phyloP scores from a whole-genome alignment of 352 stramenopile species.

The Pythium aphanidermatum region DNA sequence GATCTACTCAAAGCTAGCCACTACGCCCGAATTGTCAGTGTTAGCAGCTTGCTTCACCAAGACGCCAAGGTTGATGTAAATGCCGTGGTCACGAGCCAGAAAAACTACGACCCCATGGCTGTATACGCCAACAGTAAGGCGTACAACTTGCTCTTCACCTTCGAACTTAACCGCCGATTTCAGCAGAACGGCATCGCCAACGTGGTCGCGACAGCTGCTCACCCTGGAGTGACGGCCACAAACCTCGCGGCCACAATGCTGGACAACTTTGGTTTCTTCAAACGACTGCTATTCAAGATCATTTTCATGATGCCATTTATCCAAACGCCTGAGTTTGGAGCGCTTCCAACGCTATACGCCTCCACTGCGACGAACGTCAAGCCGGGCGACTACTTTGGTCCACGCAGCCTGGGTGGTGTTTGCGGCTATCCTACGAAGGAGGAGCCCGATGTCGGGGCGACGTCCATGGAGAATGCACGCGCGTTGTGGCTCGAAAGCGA shows the following conservation, averaged over 20 bases:
- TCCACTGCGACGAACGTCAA: conserved; percentile 25
- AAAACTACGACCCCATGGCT: conserved; percentile 5
- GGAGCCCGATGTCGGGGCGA: too few species aligned
- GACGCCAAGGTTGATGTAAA: conserved; percentile 5
- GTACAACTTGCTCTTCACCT: conserved; percentile 38
- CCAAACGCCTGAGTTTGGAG: conserved; percentile 34
- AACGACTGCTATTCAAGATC: conserved; percentile 22
- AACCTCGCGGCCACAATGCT: conserved; percentile 25
- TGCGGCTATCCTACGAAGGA: too few species aligned
- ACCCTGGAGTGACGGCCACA: conserved; percentile 31
- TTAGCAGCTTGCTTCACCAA: not conserved
- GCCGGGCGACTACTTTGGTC: conserved; percentile 29
- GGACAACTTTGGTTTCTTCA: conserved; percentile 20
- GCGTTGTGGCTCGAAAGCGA: too few species aligned
- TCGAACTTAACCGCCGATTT: conserved; percentile 31
- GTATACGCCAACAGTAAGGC: conserved; percentile 38
- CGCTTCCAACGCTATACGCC: conserved; percentile 33
- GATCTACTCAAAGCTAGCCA: too few species aligned
- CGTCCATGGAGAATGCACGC: too few species aligned
- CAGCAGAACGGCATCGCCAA: conserved; percentile 12
- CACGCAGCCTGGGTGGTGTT: too few species aligned
- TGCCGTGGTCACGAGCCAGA: conserved; percentile 8
- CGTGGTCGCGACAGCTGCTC: conserved; percentile 17
- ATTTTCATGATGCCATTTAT: conserved; percentile 26
- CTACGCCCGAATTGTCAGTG: too few species aligned